These are phyloP conservation scores for Saxophila tyrrhenica DNA, from an alignment of 495 filamentous ascomycete species.

Conservation along the genomic window DNA sequence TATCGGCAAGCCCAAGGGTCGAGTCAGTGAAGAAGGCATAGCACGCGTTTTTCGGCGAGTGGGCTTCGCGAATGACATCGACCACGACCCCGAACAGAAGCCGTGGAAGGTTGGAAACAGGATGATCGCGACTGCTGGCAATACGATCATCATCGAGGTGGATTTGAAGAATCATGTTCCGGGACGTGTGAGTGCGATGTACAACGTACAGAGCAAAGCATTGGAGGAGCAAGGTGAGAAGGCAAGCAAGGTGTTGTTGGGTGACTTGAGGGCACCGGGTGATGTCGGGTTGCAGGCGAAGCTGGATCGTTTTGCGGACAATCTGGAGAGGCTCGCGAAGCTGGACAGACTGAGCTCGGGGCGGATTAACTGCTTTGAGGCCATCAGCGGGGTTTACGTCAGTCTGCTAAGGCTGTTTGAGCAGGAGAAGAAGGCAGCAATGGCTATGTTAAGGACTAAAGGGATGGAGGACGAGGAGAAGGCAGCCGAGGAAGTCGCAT, in stretches of 20 bases:
- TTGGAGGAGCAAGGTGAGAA: conserved; percentile 35
- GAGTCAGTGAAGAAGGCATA: conserved; percentile 71
- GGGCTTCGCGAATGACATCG: conserved; percentile 41
- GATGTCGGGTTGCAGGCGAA: conserved; percentile 40
- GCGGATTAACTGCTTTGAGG: conserved; percentile 77
- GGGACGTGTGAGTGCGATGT: conserved; percentile 33
- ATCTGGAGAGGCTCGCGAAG: conserved; percentile 64
- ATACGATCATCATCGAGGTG: conserved; percentile 44
- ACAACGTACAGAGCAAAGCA: conserved; percentile 36
- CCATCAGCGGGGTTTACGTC: conserved; percentile 65
- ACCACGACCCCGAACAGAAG: conserved; percentile 43
- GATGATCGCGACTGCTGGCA: conserved; percentile 59
- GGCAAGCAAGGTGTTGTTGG: conserved; percentile 42
- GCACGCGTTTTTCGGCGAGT: conserved; percentile 61
- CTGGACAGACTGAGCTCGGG: conserved; percentile 71
- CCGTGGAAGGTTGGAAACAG: conserved; percentile 52
- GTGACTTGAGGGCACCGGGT: conserved; percentile 38
- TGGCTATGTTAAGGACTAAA: neutral
- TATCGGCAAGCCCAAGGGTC: conserved; percentile 26
- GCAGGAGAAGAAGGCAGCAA: conserved; percentile 46
- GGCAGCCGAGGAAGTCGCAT: conserved; percentile 45
- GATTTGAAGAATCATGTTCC: conserved; percentile 37
- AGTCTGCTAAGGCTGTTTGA: conserved; percentile 53
- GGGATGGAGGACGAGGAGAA: conserved; percentile 33
- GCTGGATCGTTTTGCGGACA: conserved; percentile 61